These are phyloP conservation scores for Suillus paluster DNA, from an alignment of 768 basidiomycete genomes.

Conservation along the genomic window DNA sequence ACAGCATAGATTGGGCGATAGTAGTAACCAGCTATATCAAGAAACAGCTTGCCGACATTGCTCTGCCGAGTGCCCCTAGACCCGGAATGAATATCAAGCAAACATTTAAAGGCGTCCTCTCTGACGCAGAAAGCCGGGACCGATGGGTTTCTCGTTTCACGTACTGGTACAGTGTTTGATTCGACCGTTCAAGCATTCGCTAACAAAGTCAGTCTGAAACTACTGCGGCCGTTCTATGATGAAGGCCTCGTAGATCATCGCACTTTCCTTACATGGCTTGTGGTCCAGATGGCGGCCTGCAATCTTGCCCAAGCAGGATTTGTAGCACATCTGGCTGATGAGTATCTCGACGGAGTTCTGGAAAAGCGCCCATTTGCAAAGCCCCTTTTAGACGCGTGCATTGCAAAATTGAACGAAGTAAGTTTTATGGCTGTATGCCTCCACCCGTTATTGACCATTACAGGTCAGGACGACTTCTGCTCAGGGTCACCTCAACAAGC, in stretches of 20 bases:
- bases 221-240: conserved; percentile 76
- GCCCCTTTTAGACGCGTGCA: conserved; percentile 73
- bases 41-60: conserved; percentile 81
- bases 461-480: conserved; percentile 61
- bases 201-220: conserved; percentile 54
- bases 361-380: conserved; percentile 67
- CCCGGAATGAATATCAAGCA: conserved; percentile 81
- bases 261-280: conserved; percentile 79
- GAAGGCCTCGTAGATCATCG: conserved; percentile 82
- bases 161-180: conserved; percentile 58
- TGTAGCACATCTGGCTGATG: conserved; percentile 73
- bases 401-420: conserved; percentile 71
- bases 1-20: conserved; percentile 86
- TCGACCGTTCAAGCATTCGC: not conserved
- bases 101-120: conserved; percentile 80
- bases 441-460: conserved; percentile 10
- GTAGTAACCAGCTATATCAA: conserved; percentile 81
- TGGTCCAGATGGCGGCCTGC: conserved; percentile 74
- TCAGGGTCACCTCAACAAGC: conserved; percentile 56
- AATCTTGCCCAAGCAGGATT: conserved; percentile 86
- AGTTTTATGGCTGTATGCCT: not conserved
- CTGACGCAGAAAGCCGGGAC: conserved; percentile 70
- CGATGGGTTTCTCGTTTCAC: conserved; percentile 80
- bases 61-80: conserved; percentile 77
- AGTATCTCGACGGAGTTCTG: conserved; percentile 75